These are phyloP conservation scores for Dissophora ornata DNA, from an alignment of 192 early-diverging fungal genomes.

Conservation along the genomic window DNA sequence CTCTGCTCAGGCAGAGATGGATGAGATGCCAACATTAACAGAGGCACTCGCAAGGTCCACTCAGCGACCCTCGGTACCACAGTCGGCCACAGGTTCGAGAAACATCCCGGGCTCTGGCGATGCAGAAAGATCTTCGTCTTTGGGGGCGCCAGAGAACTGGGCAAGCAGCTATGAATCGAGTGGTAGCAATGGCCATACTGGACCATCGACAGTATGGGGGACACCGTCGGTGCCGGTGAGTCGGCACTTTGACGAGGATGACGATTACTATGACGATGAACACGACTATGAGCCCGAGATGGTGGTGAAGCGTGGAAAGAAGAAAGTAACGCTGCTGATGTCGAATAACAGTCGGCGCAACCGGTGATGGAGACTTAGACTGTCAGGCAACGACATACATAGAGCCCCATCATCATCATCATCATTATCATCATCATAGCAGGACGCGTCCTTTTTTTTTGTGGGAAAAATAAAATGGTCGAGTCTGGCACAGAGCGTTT, in stretches of 20 bases:
- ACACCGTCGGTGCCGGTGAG: conserved; percentile 39
- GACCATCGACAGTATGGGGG: conserved; percentile 54
- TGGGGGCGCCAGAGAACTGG: conserved; percentile 5
- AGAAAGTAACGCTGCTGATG: conserved; percentile 55
- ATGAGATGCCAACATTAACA: conserved; percentile 50
- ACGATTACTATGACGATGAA: conserved; percentile 50
- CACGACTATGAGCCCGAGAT: conserved; percentile 53
- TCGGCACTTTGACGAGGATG: conserved; percentile 34
- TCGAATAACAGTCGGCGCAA: conserved; percentile 51
- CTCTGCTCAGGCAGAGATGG: conserved; percentile 22
- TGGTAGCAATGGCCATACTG: conserved; percentile 11
- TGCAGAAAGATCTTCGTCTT: not conserved
- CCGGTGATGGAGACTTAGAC: not conserved
- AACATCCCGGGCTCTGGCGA: conserved; percentile 8
- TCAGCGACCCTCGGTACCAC: conserved; percentile 12
- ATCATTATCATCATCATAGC: no score
- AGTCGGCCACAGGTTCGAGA: not conserved
- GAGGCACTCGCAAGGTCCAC: conserved; percentile 25
- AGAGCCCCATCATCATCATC: no score
- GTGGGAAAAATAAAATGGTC: no score
- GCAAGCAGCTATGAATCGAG: conserved; percentile 43
- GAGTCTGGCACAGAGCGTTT: no score
- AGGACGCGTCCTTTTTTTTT: no score
- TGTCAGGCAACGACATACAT: no score
- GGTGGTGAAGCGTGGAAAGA: conserved; percentile 59